These are phyloP conservation scores for Stephania cephalantha DNA, from an alignment of 164 flowering plant species.

Conservation along the genomic window DNA sequence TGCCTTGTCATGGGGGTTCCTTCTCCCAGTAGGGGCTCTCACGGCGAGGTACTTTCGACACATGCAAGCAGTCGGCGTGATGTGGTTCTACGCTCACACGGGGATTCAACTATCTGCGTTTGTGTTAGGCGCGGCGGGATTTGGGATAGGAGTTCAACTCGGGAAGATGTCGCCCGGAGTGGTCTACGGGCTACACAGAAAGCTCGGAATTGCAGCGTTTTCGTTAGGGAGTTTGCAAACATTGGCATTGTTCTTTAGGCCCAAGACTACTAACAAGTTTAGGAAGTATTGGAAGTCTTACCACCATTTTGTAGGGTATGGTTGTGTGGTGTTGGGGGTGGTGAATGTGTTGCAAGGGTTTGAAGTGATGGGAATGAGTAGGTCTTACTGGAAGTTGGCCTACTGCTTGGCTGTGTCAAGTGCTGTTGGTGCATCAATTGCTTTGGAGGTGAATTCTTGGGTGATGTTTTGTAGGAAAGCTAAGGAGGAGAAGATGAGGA, in stretches of 20 bases:
- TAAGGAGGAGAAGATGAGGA: conserved; percentile 79
- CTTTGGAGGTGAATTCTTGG: conserved; percentile 90
- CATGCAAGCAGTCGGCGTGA: conserved; percentile 49
- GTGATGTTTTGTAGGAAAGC: conserved; percentile 82
- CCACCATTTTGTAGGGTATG: conserved; percentile 97
- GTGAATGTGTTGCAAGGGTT: conserved; percentile 90
- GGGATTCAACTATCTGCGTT: conserved; percentile 57
- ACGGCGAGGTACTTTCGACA: conserved; percentile 77
- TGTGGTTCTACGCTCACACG: conserved; percentile 83
- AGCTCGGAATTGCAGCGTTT: conserved; percentile 66
- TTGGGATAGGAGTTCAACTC: conserved; percentile 64
- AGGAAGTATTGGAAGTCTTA: conserved; percentile 95
- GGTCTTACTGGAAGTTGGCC: conserved; percentile 53
- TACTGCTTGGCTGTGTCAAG: conserved; percentile 67
- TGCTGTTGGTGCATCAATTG: conserved; percentile 61
- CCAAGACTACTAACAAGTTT: conserved; percentile 69
- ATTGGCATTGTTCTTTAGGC: conserved; percentile 76
- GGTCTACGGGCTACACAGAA: conserved; percentile 68
- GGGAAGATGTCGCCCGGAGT: conserved; percentile 68
- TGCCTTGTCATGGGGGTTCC: conserved; percentile 76
- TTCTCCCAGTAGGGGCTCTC: conserved; percentile 68
- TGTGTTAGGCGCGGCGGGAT: conserved; percentile 61
- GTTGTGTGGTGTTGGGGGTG: conserved; percentile 76
- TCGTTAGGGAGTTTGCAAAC: conserved; percentile 67
- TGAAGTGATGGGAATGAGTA: conserved; percentile 59